Conservation (phyloP, 139 green algal species). For the Picochlorum sp. region DNA sequence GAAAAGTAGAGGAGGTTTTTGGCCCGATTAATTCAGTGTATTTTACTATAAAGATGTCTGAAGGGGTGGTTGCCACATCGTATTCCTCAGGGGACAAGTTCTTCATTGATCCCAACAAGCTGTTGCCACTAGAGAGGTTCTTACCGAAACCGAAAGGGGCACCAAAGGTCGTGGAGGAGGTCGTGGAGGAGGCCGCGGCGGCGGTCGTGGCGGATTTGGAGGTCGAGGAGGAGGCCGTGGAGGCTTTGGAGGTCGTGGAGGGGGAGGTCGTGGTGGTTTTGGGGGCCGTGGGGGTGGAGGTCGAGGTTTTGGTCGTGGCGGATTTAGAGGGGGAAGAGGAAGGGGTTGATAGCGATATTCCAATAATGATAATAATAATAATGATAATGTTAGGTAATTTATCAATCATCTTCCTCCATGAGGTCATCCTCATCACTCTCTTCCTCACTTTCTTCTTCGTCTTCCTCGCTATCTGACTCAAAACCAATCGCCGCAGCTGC, state of each 20-base stretch:
- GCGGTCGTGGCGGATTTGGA: slow-evolving; percentile 4
- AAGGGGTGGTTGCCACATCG: slow-evolving; percentile 84
- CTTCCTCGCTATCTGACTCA: background rate
- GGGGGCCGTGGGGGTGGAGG: slow-evolving; percentile 6
- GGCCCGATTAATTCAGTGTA: slow-evolving; percentile 82
- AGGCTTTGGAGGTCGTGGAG: background rate
- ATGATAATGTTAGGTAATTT: background rate
- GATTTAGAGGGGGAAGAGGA: slow-evolving; percentile 13
- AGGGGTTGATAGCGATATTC: background rate
- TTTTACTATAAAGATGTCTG: slow-evolving; percentile 96
- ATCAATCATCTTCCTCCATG: slow-evolving; percentile 5
- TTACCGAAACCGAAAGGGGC: slow-evolving; percentile 77
- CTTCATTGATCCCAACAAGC: slow-evolving; percentile 87
- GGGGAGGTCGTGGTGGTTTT: slow-evolving; percentile 6
- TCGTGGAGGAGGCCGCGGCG: slow-evolving; percentile 12
- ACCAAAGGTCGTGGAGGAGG: slow-evolving; percentile 2
- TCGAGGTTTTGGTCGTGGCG: slow-evolving; percentile 13
- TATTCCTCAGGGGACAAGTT: slow-evolving; percentile 94
- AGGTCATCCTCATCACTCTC: slow-evolving; percentile 3
- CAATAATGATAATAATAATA: background rate
- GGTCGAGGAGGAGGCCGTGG: background rate
- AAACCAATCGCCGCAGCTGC: slow-evolving; percentile 4
- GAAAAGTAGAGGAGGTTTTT: slow-evolving; percentile 98
- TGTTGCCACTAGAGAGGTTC: slow-evolving; percentile 82
- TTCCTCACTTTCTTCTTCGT: slow-evolving; percentile 6